Evolutionary conservation across 1,284 basidiomycete species (phyloP), one percentile per base, ranked within the genome.

Genomic region (Naganishia sp.): DNA sequence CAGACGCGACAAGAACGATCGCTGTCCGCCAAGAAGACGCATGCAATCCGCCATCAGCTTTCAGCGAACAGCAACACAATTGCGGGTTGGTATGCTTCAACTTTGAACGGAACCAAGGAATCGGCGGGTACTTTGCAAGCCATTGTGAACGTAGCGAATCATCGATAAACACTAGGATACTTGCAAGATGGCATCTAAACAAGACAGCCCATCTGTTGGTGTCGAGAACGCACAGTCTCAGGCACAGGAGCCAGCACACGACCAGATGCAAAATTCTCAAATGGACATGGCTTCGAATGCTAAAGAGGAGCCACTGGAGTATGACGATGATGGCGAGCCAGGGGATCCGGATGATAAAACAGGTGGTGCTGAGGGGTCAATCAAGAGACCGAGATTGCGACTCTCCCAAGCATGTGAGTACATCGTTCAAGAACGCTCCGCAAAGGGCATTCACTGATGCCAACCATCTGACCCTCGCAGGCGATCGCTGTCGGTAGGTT

Each of bases 401-500:
- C 31, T 70, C 42, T 64, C 66, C 16, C 69, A 70, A 63, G 69
- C 69, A 43, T 70, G 69, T 64, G 52, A 65, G 48, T 52, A 53
- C 23, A 48, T 21, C 6, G 36, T 16, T 7, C 28, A 57, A 42
- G n/a, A 13, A 7, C 49, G 11, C 18, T 28, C 48, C 7, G 16
- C 2, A 9, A 42, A 21, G 10, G 18, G 45, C 10, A 3, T 25
- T 13, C 13, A 25, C 31, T 21, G 13, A 42, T 50, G 44, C 50
- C 25, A 23, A 31, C n/a, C 28, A 13, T 6, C 13, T n/a, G 6
- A 15, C 21, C 18, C 25, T 3, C 5, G 45, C 42, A 57, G 61
- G 66, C 21, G 71, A 70, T 54, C 67, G 69, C 15, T 69, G 66
- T 68, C 68, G 68, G 67, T 69, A 52, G 56, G 68, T 68, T 18